Conservation (phyloP, 495 filamentous ascomycete species). For the Daldinia caldariorum region DNA sequence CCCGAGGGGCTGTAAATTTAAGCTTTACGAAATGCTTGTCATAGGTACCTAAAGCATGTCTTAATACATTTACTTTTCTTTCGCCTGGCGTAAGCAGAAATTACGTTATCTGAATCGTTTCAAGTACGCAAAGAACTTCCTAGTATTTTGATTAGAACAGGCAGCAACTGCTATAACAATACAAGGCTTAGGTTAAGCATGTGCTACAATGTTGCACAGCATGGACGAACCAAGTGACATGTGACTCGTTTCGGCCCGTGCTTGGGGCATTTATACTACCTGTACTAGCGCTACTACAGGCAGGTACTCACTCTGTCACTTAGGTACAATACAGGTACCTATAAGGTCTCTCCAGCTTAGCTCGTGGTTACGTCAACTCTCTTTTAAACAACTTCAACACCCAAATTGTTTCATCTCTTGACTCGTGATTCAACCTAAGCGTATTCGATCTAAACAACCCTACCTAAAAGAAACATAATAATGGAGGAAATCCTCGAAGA, state of each 20-base stretch:
- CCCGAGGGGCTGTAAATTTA: conserved; percentile 1
- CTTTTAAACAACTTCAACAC: not conserved
- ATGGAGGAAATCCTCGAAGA: conserved; percentile 35
- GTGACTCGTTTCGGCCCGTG: conserved; percentile 1
- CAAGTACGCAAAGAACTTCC: not conserved
- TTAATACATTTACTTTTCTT: not conserved
- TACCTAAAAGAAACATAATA: not conserved
- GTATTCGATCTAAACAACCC: not conserved
- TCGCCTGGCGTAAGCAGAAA: not conserved
- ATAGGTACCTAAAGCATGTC: not conserved
- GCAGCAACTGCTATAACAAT: not conserved
- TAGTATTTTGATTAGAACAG: not conserved
- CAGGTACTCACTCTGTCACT: not conserved
- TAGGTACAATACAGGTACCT: conserved; percentile 1
- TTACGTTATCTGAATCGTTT: not conserved
- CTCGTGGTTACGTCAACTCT: conserved; percentile 5
- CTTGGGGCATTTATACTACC: not conserved
- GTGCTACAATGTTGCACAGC: not conserved
- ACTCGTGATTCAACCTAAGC: conserved; percentile 11
- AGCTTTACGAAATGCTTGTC: not conserved
- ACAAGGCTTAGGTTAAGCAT: not conserved
- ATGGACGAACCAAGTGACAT: not conserved
- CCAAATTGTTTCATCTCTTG: not conserved
- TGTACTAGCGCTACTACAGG: conserved; percentile 3
- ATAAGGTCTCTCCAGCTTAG: not conserved